Percentiles rank a stretch among this genome's conserved stretches.
Conservation (phyloP, 495 filamentous ascomycete species). For the Hypoxylon cercidicola region DNA sequence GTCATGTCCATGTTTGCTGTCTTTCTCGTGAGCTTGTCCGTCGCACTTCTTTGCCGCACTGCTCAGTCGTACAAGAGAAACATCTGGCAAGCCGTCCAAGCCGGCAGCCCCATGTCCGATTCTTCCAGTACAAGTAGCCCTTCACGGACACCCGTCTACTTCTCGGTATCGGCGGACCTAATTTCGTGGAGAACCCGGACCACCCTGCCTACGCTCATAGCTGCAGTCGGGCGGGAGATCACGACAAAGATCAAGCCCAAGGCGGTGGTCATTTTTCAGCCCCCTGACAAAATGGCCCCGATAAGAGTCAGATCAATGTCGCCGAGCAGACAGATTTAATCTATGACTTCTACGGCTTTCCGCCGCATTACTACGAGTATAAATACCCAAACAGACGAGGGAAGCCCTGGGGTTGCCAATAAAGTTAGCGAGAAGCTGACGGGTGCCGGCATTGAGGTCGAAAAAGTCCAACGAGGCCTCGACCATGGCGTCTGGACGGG, state of each 20-base stretch:
- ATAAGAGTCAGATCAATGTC: conserved; percentile 69
- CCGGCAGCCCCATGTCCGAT: conserved; percentile 16
- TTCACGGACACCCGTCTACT: conserved; percentile 13
- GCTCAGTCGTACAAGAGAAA: conserved; percentile 9
- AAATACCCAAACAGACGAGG: conserved; percentile 71
- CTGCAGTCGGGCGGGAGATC: conserved; percentile 71
- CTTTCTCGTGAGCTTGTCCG: conserved; percentile 41
- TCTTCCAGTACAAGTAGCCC: conserved; percentile 2
- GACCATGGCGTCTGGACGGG: conserved; percentile 77
- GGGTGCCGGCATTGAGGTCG: conserved; percentile 65
- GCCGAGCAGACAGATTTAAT: conserved; percentile 71
- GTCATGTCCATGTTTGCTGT: conserved; percentile 21
- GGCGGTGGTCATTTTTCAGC: conserved; percentile 81
- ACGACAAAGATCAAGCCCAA: conserved; percentile 73
- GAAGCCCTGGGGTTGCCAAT: conserved; percentile 67
- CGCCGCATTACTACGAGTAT: conserved; percentile 58
- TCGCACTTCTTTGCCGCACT: conserved; percentile 35
- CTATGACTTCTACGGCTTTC: conserved; percentile 82
- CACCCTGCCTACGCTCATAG: conserved; percentile 71
- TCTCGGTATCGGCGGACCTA: conserved; percentile 59
- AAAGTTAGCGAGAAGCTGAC: conserved; percentile 64
- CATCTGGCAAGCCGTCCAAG: background rate
- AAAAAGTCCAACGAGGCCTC: conserved; percentile 68
- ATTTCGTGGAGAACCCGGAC: conserved; percentile 69
- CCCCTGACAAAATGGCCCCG: conserved; percentile 72